Conservation (phyloP, 257 asterid genomes). For the Solanum sejunctum region DNA sequence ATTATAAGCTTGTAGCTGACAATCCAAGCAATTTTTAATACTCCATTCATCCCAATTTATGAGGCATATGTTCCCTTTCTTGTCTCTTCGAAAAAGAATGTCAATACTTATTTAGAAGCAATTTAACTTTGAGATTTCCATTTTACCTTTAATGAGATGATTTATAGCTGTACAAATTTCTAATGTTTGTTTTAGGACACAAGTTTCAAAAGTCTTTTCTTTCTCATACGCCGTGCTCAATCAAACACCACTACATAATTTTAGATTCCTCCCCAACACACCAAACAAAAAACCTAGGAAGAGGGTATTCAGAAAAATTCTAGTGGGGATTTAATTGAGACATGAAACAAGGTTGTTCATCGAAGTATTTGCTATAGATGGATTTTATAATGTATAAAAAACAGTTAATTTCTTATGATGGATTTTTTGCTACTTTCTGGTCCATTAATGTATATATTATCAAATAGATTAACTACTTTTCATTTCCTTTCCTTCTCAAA, state of each 20-base stretch:
- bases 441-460: neutral
- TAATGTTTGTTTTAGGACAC: neutral
- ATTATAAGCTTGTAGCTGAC: neutral
- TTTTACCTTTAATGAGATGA: neutral
- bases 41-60: neutral
- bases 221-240: neutral
- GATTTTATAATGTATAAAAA: neutral
- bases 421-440: neutral
- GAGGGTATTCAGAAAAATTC: neutral
- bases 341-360: neutral
- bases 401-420: neutral
- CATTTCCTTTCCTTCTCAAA: neutral
- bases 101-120: neutral
- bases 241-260: neutral
- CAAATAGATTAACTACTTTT: neutral
- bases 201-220: neutral
- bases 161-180: neutral
- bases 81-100: neutral
- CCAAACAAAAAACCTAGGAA: neutral
- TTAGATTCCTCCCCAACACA: neutral
- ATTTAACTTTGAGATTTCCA: neutral
- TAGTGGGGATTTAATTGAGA: neutral
- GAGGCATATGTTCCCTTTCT: neutral
- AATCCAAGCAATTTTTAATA: neutral
- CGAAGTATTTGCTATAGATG: neutral